phyloP scores from a whole-genome alignment of 2,329 filamentous ascomycete species.

The Botrytis deweyae region DNA sequence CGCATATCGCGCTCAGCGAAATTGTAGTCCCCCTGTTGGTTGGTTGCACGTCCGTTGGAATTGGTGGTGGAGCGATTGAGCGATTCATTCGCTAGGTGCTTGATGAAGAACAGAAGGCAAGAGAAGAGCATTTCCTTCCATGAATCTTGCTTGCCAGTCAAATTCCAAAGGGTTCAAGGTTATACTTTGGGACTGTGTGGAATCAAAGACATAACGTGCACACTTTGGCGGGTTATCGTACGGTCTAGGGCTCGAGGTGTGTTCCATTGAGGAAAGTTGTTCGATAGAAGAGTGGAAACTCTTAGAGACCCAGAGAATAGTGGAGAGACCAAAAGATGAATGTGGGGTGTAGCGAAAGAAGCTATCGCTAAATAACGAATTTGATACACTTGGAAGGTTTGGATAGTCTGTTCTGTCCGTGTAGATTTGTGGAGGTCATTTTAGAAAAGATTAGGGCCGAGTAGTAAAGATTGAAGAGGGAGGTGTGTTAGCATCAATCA shows the following conservation, averaged over 20 bases:
- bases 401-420: background rate
- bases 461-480: background rate
- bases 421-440: conserved; percentile 17
- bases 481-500: conserved; percentile 7
- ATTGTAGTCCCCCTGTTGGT: background rate
- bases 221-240: background rate
- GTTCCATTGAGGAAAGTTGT: background rate
- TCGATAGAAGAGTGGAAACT: conserved; percentile 8
- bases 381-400: background rate
- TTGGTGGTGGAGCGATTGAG: conserved; percentile 2
- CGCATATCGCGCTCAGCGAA: conserved; percentile 12
- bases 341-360: conserved; percentile 8
- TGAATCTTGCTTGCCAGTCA: background rate
- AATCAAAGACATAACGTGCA: background rate
- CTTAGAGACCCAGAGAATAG: background rate
- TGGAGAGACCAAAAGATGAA: background rate
- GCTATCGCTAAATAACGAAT: conserved; percentile 2
- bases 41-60: conserved; percentile 7
- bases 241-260: background rate
- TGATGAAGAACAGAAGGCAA: conserved; percentile 4
- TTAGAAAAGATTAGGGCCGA: conserved; percentile 10
- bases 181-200: background rate
- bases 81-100: background rate
- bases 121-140: background rate
- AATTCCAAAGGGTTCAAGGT: background rate